Percentiles rank a stretch among this genome's conserved stretches.
These are phyloP conservation scores for Cephalotrichum gorgonifer DNA, from an alignment of 2,329 filamentous ascomycete species.

Conservation along the genomic window DNA sequence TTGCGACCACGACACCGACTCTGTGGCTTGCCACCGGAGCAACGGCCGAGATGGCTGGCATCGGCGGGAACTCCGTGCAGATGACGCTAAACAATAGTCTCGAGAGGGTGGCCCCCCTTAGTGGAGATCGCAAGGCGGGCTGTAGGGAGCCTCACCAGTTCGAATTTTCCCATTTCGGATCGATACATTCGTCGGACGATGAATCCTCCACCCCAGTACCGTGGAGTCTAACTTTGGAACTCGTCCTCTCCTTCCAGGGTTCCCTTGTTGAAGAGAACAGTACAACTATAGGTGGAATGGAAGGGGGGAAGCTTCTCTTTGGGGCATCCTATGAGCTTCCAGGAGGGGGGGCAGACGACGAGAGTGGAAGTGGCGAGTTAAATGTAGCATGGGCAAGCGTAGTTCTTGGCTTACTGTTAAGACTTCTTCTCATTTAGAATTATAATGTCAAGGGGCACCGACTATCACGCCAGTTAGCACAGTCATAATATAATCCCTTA, in stretches of 20 bases:
- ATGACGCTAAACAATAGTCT: conserved; percentile 9
- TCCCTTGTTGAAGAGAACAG: conserved; percentile 9
- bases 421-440: neutral
- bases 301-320: neutral
- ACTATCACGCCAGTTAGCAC: too few relatives aligned
- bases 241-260: conserved; percentile 6
- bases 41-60: conserved; percentile 6
- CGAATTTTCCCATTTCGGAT: conserved; percentile 7
- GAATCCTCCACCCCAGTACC: neutral
- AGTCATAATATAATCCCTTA: too few relatives aligned
- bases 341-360: neutral
- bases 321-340: neutral
- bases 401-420: neutral
- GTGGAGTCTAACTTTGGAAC: neutral
- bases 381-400: neutral
- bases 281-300: neutral
- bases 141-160: neutral
- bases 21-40: conserved; percentile 9
- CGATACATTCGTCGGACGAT: neutral
- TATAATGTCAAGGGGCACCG: too few relatives aligned
- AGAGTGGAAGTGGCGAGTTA: neutral
- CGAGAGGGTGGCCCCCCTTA: neutral
- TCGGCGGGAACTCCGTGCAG: conserved; percentile 3
- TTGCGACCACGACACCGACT: conserved; percentile 5
- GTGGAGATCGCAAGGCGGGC: neutral